A percentile compares a stretch with the other conserved stretches of the same genome.
phyloP scores from a whole-genome alignment of 2,329 filamentous ascomycete genomes.

The Fusarium mangiferae region DNA sequence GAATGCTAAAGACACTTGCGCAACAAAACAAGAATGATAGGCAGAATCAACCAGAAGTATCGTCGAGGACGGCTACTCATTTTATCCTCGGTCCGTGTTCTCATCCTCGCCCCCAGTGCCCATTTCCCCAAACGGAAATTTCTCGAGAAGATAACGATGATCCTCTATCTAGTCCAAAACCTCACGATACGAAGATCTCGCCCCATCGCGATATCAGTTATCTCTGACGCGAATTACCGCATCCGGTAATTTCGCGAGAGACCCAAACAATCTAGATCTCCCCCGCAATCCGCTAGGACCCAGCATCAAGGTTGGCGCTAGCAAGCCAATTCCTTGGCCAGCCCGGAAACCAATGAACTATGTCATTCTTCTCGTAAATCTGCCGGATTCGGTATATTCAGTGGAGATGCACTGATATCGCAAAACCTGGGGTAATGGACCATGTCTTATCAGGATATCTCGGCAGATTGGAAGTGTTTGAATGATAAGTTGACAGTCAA shows the following conservation, averaged over 20 bases:
- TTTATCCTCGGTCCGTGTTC: conserved; percentile 20
- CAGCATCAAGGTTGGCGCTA: neutral
- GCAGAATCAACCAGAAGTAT: neutral
- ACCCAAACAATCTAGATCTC: neutral
- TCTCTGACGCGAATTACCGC: neutral
- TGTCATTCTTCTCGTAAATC: neutral
- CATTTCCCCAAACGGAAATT: neutral
- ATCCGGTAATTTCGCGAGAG: conserved; percentile 8
- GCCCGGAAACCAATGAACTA: neutral
- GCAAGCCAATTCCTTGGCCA: neutral
- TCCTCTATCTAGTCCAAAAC: neutral
- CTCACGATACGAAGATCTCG: neutral
- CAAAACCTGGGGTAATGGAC: conserved; percentile 15
- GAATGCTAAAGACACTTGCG: neutral
- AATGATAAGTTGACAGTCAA: neutral
- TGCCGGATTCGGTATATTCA: neutral
- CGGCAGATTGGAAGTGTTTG: neutral
- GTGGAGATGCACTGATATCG: neutral
- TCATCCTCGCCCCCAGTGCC: neutral
- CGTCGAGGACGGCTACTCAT: conserved; percentile 16
- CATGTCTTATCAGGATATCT: conserved; percentile 8
- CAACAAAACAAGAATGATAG: neutral
- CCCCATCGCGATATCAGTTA: neutral
- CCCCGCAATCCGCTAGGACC: conserved; percentile 1
- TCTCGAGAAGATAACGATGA: neutral